Conservation (phyloP, 108 stramenopile genomes). For the Stephanodiscus minutulus region DNA sequence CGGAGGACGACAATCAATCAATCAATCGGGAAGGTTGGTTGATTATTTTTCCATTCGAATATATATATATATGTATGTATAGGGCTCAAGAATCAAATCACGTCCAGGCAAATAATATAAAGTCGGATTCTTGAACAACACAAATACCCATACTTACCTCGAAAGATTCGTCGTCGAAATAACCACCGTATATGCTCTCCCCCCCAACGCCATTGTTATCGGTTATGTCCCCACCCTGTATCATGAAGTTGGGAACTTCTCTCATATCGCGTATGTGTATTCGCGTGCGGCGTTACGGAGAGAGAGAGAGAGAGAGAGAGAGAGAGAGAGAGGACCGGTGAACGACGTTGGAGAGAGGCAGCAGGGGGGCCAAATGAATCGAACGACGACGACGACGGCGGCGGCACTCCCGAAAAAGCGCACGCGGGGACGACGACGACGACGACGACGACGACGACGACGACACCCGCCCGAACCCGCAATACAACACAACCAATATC, state of each 20-base stretch:
- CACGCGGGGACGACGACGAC: too few relatives aligned
- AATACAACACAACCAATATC: too few relatives aligned
- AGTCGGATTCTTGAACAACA: too few relatives aligned
- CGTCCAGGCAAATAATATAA: background rate
- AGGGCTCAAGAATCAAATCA: background rate
- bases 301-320: background rate
- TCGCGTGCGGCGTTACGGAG: conserved; percentile 6
- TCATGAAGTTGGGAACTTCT: conserved; percentile 91
- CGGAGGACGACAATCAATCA: too few relatives aligned
- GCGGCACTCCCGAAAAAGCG: too few relatives aligned
- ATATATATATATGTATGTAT: background rate
- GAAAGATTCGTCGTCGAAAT: conserved; percentile 90
- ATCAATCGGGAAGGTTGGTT: conserved; percentile 32
- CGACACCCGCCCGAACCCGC: too few relatives aligned
- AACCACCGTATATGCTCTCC: conserved; percentile 87
- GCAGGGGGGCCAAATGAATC: too few relatives aligned
- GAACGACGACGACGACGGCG: background rate
- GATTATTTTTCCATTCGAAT: background rate
- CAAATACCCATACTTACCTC: too few relatives aligned
- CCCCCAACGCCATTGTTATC: conserved; percentile 94
- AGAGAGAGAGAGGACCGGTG: too few relatives aligned
- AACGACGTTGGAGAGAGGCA: too few relatives aligned
- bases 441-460: too few relatives aligned
- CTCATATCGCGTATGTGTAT: background rate
- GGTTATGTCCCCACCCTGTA: conserved; percentile 92